These are phyloP conservation scores for Globisporangium viniferum DNA, from an alignment of 352 stramenopile species.

Conservation along the genomic window DNA sequence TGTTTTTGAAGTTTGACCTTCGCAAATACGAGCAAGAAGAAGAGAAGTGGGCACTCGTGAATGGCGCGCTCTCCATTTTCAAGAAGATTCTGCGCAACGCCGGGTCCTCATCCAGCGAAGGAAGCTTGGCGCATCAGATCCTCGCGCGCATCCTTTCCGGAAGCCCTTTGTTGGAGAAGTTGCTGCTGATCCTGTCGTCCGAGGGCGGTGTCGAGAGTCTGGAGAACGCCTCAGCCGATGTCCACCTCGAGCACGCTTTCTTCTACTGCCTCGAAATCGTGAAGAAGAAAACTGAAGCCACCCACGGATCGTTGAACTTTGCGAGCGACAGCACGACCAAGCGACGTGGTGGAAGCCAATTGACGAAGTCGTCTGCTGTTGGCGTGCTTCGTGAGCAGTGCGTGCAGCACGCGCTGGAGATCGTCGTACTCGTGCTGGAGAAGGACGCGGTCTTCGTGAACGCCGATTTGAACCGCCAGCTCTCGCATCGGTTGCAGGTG, in stretches of 20 bases:
- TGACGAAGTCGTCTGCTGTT: constrained; percentile 50
- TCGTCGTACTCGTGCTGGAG: constrained; percentile 71
- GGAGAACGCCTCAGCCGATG: constrained; percentile 65
- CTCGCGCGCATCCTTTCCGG: constrained; percentile 67
- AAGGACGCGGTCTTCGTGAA: constrained; percentile 71
- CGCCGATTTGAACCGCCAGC: constrained; percentile 44
- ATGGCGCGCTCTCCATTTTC: constrained; percentile 70
- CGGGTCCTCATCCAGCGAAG: constrained; percentile 39
- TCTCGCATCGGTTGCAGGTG: constrained; percentile 62
- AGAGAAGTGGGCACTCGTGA: constrained; percentile 81
- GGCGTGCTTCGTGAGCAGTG: constrained; percentile 57
- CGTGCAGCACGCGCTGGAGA: constrained; percentile 75
- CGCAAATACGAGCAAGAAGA: constrained; percentile 82
- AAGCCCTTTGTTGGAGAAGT: constrained; percentile 60
- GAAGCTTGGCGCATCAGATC: constrained; percentile 64
- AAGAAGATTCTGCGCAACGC: constrained; percentile 67
- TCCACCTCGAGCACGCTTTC: constrained; percentile 77
- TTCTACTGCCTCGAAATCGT: constrained; percentile 82
- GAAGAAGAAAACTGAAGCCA: constrained; percentile 66
- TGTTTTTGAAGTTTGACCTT: constrained; percentile 84
- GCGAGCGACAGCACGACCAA: constrained; percentile 46
- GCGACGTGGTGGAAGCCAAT: constrained; percentile 39
- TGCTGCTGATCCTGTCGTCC: constrained; percentile 62
- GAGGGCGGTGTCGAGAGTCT: constrained; percentile 73
- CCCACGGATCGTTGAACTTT: constrained; percentile 66